Evolutionary conservation across 2,329 filamentous ascomycete genomes (phyloP).

Genomic region (Pleurostoma richardsiae): DNA sequence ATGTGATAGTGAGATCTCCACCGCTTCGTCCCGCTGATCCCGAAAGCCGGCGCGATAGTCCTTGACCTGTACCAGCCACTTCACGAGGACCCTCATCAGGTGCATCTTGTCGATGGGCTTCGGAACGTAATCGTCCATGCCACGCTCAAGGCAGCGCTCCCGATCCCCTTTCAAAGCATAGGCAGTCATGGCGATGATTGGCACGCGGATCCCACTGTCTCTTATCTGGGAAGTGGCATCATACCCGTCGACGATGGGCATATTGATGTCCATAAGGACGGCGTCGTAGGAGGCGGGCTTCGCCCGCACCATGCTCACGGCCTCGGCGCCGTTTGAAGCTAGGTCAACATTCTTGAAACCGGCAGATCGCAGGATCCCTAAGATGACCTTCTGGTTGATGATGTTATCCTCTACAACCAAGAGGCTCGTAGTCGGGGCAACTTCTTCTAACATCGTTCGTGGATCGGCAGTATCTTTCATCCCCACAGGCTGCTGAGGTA

Average conservation of each 20-base stretch:
- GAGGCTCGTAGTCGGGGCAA: conserved; percentile 40
- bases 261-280: conserved; percentile 56
- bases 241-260: conserved; percentile 75
- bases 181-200: conserved; percentile 51
- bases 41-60: not conserved
- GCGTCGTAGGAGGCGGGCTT: conserved; percentile 37
- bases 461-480: conserved; percentile 5
- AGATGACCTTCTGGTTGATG: conserved; percentile 24
- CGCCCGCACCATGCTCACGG: conserved; percentile 32
- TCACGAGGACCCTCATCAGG: conserved; percentile 33
- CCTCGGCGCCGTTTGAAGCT: conserved; percentile 36
- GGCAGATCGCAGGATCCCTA: conserved; percentile 27
- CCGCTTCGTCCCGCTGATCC: too few relatives aligned
- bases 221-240: conserved; percentile 58
- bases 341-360: conserved; percentile 34
- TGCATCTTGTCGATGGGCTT: conserved; percentile 48
- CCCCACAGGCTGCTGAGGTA: not conserved
- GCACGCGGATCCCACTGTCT: conserved; percentile 34
- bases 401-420: conserved; percentile 77
- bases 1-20: too few relatives aligned
- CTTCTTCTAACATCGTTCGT: conserved; percentile 20
- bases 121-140: conserved; percentile 51
- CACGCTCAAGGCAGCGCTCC: conserved; percentile 45
- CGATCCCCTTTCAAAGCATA: conserved; percentile 51
- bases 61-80: conserved; percentile 15